phyloP scores from a whole-genome alignment of 768 basidiomycete genomes.

The Piloderma croceum region DNA sequence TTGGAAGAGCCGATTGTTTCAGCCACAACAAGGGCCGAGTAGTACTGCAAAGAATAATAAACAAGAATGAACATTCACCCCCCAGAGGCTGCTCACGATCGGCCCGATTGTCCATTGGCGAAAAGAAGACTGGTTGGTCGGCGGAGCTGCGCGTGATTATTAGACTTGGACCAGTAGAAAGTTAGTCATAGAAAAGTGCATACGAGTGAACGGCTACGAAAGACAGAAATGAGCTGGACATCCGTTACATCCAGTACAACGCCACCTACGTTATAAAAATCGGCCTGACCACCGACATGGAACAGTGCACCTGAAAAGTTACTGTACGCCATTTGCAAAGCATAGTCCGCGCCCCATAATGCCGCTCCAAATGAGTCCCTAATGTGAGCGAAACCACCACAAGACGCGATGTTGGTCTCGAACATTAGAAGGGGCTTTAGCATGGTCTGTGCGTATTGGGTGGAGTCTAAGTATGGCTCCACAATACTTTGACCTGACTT shows the following conservation, averaged over 20 bases:
- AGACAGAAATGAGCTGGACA: constrained; percentile 22
- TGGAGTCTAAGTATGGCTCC: constrained; percentile 45
- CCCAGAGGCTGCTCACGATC: no score
- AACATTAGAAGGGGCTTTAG: constrained; percentile 47
- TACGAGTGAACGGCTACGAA: constrained; percentile 29
- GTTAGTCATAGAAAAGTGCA: no score
- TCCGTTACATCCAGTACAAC: constrained; percentile 26
- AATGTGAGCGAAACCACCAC: constrained; percentile 46
- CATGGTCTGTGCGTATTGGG: constrained; percentile 33
- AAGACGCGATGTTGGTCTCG: constrained; percentile 52
- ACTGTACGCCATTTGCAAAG: constrained; percentile 47
- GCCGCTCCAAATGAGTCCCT: constrained; percentile 52
- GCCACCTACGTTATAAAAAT: constrained; percentile 36
- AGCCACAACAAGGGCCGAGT: constrained; percentile 63
- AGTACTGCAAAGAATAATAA: no score
- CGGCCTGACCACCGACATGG: constrained; percentile 37
- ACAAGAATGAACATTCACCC: no score
- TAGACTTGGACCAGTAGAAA: no score
- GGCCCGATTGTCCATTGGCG: constrained; percentile 72
- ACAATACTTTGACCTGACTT: constrained; percentile 43
- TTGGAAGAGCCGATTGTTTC: constrained; percentile 68
- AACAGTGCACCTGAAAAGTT: constrained; percentile 36
- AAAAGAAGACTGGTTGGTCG: constrained; percentile 48
- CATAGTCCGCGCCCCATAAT: constrained; percentile 49
- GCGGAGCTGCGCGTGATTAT: constrained; percentile 45